phyloP scores from a whole-genome alignment of 2,329 filamentous ascomycete genomes.

The Dactylellina cionopaga region DNA sequence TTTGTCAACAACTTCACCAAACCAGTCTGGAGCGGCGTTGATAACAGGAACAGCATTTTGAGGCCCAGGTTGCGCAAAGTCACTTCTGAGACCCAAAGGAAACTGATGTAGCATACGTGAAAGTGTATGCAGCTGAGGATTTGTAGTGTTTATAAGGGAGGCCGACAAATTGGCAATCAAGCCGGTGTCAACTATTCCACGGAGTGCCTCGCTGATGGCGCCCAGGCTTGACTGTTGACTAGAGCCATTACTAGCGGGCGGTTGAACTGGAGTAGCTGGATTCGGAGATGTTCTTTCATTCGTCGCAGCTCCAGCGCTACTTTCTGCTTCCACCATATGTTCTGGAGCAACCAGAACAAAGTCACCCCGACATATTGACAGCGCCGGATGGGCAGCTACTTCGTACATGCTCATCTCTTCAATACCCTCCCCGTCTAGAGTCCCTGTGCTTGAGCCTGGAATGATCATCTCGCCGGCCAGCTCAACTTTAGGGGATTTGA shows the following conservation, averaged over 20 bases:
- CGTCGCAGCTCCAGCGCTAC: too few relatives aligned
- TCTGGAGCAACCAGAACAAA: constrained; percentile 65
- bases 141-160: constrained; percentile 47
- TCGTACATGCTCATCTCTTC: constrained; percentile 71
- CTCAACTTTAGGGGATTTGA: constrained; percentile 60
- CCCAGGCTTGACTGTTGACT: constrained; percentile 28
- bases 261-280: not conserved
- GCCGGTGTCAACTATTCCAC: constrained; percentile 46
- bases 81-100: constrained; percentile 29
- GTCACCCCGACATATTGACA: constrained; percentile 66
- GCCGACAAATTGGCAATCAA: constrained; percentile 42
- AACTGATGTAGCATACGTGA: constrained; percentile 47
- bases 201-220: constrained; percentile 31
- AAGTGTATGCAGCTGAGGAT: constrained; percentile 44
- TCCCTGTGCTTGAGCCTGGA: constrained; percentile 63
- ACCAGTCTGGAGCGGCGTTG: constrained; percentile 62
- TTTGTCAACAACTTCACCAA: constrained; percentile 69
- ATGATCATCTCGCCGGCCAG: constrained; percentile 60
- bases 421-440: constrained; percentile 59
- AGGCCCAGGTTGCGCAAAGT: constrained; percentile 36
- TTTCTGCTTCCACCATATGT: constrained; percentile 18
- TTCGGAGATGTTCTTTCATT: not conserved
- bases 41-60: constrained; percentile 19
- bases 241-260: not conserved
- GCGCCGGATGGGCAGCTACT: constrained; percentile 64